phyloP scores from a whole-genome alignment of 768 basidiomycete genomes.

The Pholiota molesta region DNA sequence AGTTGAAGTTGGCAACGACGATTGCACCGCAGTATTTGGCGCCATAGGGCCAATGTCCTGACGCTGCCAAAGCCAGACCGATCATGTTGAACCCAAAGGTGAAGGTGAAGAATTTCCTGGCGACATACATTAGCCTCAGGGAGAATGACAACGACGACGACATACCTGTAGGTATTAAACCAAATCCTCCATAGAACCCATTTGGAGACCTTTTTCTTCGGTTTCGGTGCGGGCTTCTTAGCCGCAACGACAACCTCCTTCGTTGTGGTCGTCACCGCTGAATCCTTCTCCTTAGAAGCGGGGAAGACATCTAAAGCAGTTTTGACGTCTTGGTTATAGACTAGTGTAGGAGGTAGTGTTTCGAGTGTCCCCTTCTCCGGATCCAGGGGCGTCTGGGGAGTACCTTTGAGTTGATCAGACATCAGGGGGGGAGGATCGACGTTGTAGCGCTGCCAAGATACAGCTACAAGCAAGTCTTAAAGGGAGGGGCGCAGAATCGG shows the following conservation, averaged over 20 bases:
- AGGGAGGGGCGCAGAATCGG: conserved; percentile 28
- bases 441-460: conserved; percentile 20
- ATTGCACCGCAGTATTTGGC: conserved; percentile 63
- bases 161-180: conserved; percentile 73
- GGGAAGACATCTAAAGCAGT: conserved; percentile 29
- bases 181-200: conserved; percentile 64
- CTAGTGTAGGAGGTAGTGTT: conserved; percentile 34
- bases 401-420: conserved; percentile 44
- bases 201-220: conserved; percentile 60
- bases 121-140: neutral
- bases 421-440: conserved; percentile 34
- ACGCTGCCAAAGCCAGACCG: conserved; percentile 60
- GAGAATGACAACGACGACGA: neutral
- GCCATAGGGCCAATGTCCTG: conserved; percentile 70
- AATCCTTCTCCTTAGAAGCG: conserved; percentile 45
- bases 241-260: conserved; percentile 36
- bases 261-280: conserved; percentile 34
- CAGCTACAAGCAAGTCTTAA: conserved; percentile 14
- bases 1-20: conserved; percentile 71
- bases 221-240: conserved; percentile 42
- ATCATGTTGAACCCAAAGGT: conserved; percentile 63
- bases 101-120: conserved; percentile 71
- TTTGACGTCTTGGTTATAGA: conserved; percentile 42
- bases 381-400: conserved; percentile 48
- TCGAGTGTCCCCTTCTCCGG: conserved; percentile 63